Percentiles rank a stretch among this genome's conserved stretches.
Evolutionary conservation across 306 rosid genomes (phyloP).

Genomic region (Acacia confusa): DNA sequence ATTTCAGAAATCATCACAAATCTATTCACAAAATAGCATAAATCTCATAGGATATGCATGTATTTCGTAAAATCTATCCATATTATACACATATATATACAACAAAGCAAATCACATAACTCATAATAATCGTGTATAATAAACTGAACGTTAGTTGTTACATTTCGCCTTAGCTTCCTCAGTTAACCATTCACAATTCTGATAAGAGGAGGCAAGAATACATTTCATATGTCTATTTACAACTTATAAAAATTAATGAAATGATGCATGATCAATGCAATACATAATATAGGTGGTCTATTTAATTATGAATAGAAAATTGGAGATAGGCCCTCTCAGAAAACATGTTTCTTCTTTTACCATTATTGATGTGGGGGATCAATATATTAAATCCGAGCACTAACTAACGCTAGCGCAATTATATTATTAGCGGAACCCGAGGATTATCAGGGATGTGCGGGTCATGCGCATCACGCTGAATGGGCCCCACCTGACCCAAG

Average conservation of each 20-base stretch:
- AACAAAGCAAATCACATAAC: no score
- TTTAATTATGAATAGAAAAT: not conserved
- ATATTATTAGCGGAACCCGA: not conserved
- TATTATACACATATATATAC: no score
- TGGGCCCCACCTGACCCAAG: not conserved
- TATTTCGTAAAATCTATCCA: no score
- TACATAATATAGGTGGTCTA: not conserved
- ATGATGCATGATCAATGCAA: not conserved
- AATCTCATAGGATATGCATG: no score
- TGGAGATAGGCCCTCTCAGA: not conserved
- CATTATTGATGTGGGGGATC: no score
- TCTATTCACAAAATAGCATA: no score
- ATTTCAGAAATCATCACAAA: no score
- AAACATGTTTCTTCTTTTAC: not conserved
- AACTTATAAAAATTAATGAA: not conserved
- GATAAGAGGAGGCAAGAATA: no score
- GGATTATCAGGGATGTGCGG: not conserved
- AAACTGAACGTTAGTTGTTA: no score
- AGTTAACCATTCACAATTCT: no score
- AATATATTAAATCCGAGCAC: constrained; percentile 5
- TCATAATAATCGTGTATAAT: no score
- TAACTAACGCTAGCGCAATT: not conserved
- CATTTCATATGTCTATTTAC: not conserved
- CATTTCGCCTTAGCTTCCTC: no score
- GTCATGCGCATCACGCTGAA: constrained; percentile 8